Base-by-base conservation (phyloP, 306 rosid genomes). In the Acacia acuminata region DNA sequence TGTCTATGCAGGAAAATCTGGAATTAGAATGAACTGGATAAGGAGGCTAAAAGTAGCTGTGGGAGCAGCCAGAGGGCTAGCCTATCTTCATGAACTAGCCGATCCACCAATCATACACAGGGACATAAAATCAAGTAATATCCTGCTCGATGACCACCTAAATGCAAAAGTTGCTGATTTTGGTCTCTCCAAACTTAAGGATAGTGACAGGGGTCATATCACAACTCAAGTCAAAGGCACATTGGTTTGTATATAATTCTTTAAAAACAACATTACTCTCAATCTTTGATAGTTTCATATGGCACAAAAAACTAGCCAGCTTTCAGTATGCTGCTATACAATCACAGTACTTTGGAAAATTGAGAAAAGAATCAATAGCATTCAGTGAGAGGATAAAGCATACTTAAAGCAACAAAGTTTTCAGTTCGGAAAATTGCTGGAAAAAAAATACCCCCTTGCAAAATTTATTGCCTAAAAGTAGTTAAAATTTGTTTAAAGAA, bases 181-280 rank as follows among this genome's bases (percentile, higher is more conserved):
- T 77, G 98, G 98, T 72, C 91, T 91, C 85, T 94, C 90, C 78
- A 94, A 93, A 79, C 94, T 87, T 76, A 81, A 80, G 43, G 94
- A 93, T 27, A 72, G 82, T 76, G 91, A 78, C 50, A 90, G 47
- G 47, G 94, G 82, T 60, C 88, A 93, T 53, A 48, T 93, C 66
- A 85, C 93, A 56, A 91, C 97, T 68, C 94, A 89, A 91, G 98
- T 94, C 75, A 94, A 88, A 84, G 95, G 96, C 40, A 92, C 96
- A 81, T 86, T 89, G 98, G 94, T 81, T 87, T 50, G 98, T 90
- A 60, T 17, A 77, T 50, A 51, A 20, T 56, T 13, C 12, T 34
- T 74, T 19, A 53, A 53, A 51, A 51, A n/a, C 47, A 74, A 32
- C 43, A 5, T 71, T 13, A 7, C 38, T 27, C 27, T 25, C 50